Percentiles rank a stretch among this genome's conserved stretches.
phyloP scores from a whole-genome alignment of 1,284 basidiomycete species.

The Apiotrichum mycotoxinovorans region DNA sequence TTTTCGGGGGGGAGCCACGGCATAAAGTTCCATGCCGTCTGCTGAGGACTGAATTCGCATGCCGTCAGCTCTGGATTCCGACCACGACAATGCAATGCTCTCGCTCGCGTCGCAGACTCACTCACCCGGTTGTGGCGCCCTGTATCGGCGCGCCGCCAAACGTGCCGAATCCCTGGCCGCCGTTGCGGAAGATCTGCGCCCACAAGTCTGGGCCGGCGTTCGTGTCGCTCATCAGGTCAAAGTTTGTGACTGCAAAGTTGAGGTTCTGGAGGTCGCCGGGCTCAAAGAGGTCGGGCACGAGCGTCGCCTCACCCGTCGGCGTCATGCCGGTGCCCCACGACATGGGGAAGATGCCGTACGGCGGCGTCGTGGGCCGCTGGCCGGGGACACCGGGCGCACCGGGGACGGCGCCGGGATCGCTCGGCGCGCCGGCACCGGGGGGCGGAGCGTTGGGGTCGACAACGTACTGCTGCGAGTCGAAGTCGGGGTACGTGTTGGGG shows the following conservation, averaged over 20 bases:
- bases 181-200: slow-evolving; percentile 14
- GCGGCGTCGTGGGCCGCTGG: slow-evolving; percentile 8
- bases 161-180: slow-evolving; percentile 1
- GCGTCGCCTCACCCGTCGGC: slow-evolving; percentile 5
- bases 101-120: not conserved
- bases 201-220: slow-evolving; percentile 15
- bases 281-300: slow-evolving; percentile 17
- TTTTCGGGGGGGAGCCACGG: slow-evolving; percentile 12
- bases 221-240: slow-evolving; percentile 20
- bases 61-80: not conserved
- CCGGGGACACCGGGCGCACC: no score
- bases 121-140: not conserved
- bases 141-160: not conserved
- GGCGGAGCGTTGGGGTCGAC: not conserved
- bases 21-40: slow-evolving; percentile 10
- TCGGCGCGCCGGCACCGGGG: no score
- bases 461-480: not conserved
- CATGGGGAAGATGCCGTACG: slow-evolving; percentile 5
- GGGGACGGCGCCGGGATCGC: no score
- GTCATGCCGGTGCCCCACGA: slow-evolving; percentile 6
- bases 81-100: no score
- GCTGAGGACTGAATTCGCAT: not conserved
- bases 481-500: not conserved
- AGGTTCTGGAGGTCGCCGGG: slow-evolving; percentile 17
- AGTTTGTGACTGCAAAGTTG: slow-evolving; percentile 21